Evolutionary conservation across 306 rosid genomes (phyloP).

Genomic region (Malus domestica): DNA sequence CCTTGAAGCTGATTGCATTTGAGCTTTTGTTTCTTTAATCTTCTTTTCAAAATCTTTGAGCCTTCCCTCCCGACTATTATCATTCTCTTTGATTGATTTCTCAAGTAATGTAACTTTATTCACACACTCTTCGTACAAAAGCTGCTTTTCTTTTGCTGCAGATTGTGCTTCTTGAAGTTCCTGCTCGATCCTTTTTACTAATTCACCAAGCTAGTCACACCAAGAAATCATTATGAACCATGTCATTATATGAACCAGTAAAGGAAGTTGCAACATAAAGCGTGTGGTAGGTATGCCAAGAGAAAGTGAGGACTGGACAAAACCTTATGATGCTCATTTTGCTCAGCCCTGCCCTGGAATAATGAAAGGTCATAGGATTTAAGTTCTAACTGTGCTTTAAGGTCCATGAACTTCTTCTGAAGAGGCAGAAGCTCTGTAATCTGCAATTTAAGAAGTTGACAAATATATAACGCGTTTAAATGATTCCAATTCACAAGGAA

Average conservation of each 20-base stretch:
- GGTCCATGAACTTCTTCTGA: constrained; percentile 60
- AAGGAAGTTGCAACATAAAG: background rate
- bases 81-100: constrained; percentile 84
- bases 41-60: constrained; percentile 76
- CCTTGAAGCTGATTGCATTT: constrained; percentile 73
- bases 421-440: constrained; percentile 69
- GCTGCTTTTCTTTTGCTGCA: constrained; percentile 54
- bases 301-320: constrained; percentile 5
- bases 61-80: constrained; percentile 62
- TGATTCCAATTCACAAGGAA: background rate
- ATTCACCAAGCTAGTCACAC: constrained; percentile 65
- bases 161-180: constrained; percentile 77
- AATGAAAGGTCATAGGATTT: constrained; percentile 71
- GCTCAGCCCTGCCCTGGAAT: constrained; percentile 85
- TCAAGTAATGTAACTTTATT: constrained; percentile 59
- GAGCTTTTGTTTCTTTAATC: constrained; percentile 64
- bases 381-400: constrained; percentile 73
- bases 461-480: background rate
- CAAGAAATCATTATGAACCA: background rate
- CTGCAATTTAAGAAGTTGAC: constrained; percentile 38
- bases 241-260: background rate
- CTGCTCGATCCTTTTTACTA: constrained; percentile 75
- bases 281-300: background rate
- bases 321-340: constrained; percentile 97
- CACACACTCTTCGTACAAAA: constrained; percentile 49